These are phyloP conservation scores for Favolaschia claudopus DNA, from an alignment of 768 basidiomycete genomes.

Conservation along the genomic window DNA sequence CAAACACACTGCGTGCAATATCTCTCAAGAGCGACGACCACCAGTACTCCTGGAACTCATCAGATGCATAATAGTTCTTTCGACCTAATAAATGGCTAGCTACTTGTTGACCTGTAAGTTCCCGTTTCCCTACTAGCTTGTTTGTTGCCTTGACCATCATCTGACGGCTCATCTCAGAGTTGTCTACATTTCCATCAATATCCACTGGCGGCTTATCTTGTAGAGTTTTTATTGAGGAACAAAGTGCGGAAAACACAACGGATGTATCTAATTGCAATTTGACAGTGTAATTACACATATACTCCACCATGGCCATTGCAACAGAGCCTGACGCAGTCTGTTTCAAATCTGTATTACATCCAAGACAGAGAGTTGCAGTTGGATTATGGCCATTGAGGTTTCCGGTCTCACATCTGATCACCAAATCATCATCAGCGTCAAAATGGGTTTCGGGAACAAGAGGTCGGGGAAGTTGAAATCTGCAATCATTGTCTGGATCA, in stretches of 20 bases:
- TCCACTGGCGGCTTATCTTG: constrained; percentile 19
- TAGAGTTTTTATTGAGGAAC: constrained; percentile 22
- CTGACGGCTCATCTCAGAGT: neutral
- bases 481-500: constrained; percentile 13
- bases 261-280: constrained; percentile 18
- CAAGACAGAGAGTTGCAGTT: too few relatives aligned
- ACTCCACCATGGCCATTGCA: constrained; percentile 22
- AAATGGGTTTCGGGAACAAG: neutral
- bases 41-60: constrained; percentile 7
- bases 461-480: constrained; percentile 4
- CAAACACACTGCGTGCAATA: constrained; percentile 25
- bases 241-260: constrained; percentile 24
- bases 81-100: neutral
- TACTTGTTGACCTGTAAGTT: constrained; percentile 20
- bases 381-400: constrained; percentile 18
- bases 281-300: constrained; percentile 13
- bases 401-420: constrained; percentile 4
- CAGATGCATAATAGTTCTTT: neutral
- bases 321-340: constrained; percentile 21
- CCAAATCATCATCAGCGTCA: neutral
- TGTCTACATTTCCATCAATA: constrained; percentile 19
- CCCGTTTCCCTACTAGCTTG: constrained; percentile 8
- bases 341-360: constrained; percentile 16
- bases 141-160: constrained; percentile 17
- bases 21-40: constrained; percentile 19